Conservation (phyloP, 441 rosid species). For the Cnidoscolus chayamansa region DNA sequence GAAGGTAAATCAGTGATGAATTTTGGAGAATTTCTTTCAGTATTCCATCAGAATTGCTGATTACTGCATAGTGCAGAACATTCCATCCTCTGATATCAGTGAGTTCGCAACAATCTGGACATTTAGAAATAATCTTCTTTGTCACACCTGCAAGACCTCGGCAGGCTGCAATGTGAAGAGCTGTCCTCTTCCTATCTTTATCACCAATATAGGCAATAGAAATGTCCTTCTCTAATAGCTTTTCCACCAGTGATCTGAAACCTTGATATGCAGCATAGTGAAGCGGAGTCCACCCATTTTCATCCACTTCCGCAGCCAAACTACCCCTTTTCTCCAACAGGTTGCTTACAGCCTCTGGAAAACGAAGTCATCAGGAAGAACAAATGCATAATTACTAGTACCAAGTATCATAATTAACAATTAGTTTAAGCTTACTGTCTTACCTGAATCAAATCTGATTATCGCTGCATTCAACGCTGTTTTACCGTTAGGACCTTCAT, state of each 20-base stretch:
- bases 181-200: conserved; percentile 12
- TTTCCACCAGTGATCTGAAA: conserved; percentile 1
- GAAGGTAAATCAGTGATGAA: neutral
- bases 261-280: conserved; percentile 21
- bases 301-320: conserved; percentile 12
- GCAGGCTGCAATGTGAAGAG: conserved; percentile 24
- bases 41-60: neutral
- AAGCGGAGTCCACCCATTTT: conserved; percentile 27
- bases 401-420: too few species aligned
- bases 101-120: conserved; percentile 18
- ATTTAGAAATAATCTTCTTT: neutral
- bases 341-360: neutral
- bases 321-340: neutral
- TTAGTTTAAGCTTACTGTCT: neutral
- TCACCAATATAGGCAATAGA: conserved; percentile 16
- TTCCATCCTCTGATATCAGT: conserved; percentile 11
- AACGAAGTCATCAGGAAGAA: neutral
- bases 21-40: neutral
- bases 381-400: neutral
- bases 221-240: neutral
- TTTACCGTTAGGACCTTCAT: conserved; percentile 24
- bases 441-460: conserved; percentile 2
- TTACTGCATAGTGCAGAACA: conserved; percentile 21
- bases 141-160: conserved; percentile 5
- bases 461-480: conserved; percentile 28